phyloP scores from a whole-genome alignment of 495 filamentous ascomycete genomes.

The Penicillium riverlandense region DNA sequence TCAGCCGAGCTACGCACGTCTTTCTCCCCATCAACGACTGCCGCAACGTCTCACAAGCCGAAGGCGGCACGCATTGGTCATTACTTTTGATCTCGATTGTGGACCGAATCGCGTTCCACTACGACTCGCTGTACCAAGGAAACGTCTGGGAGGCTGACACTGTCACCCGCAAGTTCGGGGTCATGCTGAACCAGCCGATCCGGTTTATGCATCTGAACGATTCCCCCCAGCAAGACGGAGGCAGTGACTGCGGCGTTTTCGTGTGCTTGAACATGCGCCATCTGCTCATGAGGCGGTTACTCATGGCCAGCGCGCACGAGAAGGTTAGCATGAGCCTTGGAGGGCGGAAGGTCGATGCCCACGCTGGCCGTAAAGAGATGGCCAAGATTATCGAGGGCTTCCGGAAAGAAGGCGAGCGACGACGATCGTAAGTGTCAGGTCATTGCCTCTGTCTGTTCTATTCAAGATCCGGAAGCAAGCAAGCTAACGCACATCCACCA shows the following conservation, averaged over 20 bases:
- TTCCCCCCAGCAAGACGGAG: constrained; percentile 85
- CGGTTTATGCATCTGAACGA: constrained; percentile 73
- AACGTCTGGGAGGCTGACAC: constrained; percentile 67
- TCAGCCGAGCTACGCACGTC: constrained; percentile 78
- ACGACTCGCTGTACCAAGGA: constrained; percentile 76
- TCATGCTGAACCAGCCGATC: constrained; percentile 56
- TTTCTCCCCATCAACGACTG: constrained; percentile 96
- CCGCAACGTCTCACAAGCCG: constrained; percentile 62
- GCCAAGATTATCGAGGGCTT: constrained; percentile 74
- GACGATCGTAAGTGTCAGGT: constrained; percentile 58
- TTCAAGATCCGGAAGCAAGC: background rate
- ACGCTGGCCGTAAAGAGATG: constrained; percentile 76
- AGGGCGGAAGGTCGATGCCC: constrained; percentile 69
- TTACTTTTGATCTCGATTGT: constrained; percentile 82
- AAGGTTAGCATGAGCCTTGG: constrained; percentile 93
- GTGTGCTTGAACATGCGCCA: constrained; percentile 92
- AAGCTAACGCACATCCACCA: background rate
- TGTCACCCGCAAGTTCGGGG: constrained; percentile 53
- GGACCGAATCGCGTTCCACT: constrained; percentile 91
- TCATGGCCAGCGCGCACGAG: constrained; percentile 64
- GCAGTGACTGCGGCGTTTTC: constrained; percentile 90
- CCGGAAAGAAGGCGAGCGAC: constrained; percentile 72
- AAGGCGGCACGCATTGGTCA: constrained; percentile 94
- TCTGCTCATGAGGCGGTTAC: constrained; percentile 73
- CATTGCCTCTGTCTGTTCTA: constrained; percentile 8